Conservation (phyloP, 257 asterid species). For the Nicotiana knightiana region DNA sequence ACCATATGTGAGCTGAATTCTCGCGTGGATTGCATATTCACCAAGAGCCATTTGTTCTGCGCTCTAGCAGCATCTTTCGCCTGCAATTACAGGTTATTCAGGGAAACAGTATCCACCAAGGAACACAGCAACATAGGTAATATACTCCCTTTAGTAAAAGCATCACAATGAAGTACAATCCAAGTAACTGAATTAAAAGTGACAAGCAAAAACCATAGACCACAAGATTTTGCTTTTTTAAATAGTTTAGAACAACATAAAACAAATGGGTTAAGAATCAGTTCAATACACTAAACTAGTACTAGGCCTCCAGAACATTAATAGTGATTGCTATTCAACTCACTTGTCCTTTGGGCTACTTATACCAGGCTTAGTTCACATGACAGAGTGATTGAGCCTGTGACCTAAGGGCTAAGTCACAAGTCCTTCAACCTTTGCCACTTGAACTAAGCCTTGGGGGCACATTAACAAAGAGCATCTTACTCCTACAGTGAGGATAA, state of each 20-base stretch:
- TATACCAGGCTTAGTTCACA: too few species aligned
- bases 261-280: not conserved
- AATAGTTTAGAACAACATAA: too few species aligned
- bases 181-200: not conserved
- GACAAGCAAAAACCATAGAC: not conserved
- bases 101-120: not conserved
- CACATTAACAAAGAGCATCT: not conserved
- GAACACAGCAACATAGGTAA: not conserved
- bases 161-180: not conserved
- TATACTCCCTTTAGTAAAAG: not conserved
- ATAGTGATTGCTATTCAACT: not conserved
- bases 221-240: not conserved
- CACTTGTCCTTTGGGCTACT: not conserved
- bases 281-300: not conserved
- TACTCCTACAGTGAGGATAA: not conserved
- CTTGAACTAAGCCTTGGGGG: too few species aligned
- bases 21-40: constrained; percentile 84
- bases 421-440: too few species aligned
- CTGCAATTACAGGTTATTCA: constrained; percentile 30
- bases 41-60: constrained; percentile 86
- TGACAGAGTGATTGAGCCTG: too few species aligned
- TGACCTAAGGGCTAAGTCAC: too few species aligned
- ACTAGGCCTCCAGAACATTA: not conserved
- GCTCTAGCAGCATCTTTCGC: constrained; percentile 77
- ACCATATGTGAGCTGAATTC: constrained; percentile 99